A percentile compares a stretch with the other conserved stretches of the same genome.
These are phyloP conservation scores for Lenwebbia sp. DNA, from an alignment of 345 rosid genomes.

Conservation along the genomic window DNA sequence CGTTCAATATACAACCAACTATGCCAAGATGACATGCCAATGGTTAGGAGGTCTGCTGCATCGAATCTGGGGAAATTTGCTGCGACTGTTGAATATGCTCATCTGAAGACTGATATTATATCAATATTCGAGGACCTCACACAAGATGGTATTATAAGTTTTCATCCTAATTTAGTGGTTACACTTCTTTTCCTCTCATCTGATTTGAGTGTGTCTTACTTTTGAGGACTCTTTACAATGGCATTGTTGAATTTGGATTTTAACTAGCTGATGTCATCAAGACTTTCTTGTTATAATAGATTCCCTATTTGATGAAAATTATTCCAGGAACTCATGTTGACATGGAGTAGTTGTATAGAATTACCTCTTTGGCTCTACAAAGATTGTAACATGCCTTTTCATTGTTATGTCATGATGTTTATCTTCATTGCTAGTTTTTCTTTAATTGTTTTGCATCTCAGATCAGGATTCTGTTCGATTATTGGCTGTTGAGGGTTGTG, in stretches of 20 bases:
- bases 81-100: slow-evolving; percentile 74
- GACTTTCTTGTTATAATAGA: background rate
- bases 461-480: slow-evolving; percentile 97
- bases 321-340: background rate
- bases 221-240: background rate
- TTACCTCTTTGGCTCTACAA: background rate
- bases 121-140: slow-evolving; percentile 88
- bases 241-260: background rate
- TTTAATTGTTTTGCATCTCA: slow-evolving; percentile 10
- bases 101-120: slow-evolving; percentile 82
- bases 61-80: slow-evolving; percentile 89
- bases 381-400: background rate
- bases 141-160: slow-evolving; percentile 65
- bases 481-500: slow-evolving; percentile 96
- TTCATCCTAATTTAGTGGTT: background rate
- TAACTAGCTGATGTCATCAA: background rate
- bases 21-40: slow-evolving; percentile 99
- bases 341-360: background rate
- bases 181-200: background rate
- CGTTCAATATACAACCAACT: slow-evolving; percentile 60
- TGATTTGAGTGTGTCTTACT: background rate
- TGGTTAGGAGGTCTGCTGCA: slow-evolving; percentile 97
- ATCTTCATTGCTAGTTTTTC: background rate
- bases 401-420: background rate
- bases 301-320: background rate